Evolutionary conservation across 805 yeast species (phyloP).

Genomic region (Huiozyma naganishii): DNA sequence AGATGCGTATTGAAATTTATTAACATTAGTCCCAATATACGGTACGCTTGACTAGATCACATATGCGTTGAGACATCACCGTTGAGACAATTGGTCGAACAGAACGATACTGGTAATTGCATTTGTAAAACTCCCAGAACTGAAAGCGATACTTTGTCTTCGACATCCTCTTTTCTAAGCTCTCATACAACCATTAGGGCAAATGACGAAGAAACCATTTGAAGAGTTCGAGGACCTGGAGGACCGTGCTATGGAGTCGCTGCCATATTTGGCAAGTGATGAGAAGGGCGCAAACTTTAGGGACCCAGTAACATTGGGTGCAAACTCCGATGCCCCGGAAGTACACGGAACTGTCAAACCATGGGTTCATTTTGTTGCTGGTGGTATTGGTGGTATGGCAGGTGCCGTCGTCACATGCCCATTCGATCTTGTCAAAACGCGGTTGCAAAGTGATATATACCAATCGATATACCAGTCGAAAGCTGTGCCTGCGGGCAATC

Average conservation of each 20-base stretch:
- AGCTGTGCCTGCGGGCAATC: constrained; percentile 1
- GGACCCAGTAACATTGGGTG: constrained; percentile 25
- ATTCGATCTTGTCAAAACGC: constrained; percentile 88
- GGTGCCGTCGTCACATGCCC: constrained; percentile 95
- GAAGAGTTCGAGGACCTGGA: constrained; percentile 27
- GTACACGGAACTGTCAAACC: constrained; percentile 30
- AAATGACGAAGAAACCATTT: constrained; percentile 21
- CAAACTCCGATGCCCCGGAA: constrained; percentile 6
- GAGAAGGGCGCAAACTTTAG: constrained; percentile 52
- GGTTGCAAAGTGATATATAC: constrained; percentile 85
- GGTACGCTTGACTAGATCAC: no score
- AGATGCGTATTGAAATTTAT: no score
- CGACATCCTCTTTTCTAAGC: no score
- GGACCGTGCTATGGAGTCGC: constrained; percentile 47
- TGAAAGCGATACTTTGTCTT: no score
- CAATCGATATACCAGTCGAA: constrained; percentile 38
- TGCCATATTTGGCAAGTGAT: constrained; percentile 57
- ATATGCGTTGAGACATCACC: no score
- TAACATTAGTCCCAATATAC: no score
- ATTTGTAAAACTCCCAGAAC: no score
- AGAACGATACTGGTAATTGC: no score
- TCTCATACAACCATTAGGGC: no score
- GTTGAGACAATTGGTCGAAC: no score
- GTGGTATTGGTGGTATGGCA: constrained; percentile 94
- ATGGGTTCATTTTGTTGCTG: constrained; percentile 81